Evolutionary conservation across 305 asterid genomes (phyloP).

Genomic region (Fraxinus sp.): DNA sequence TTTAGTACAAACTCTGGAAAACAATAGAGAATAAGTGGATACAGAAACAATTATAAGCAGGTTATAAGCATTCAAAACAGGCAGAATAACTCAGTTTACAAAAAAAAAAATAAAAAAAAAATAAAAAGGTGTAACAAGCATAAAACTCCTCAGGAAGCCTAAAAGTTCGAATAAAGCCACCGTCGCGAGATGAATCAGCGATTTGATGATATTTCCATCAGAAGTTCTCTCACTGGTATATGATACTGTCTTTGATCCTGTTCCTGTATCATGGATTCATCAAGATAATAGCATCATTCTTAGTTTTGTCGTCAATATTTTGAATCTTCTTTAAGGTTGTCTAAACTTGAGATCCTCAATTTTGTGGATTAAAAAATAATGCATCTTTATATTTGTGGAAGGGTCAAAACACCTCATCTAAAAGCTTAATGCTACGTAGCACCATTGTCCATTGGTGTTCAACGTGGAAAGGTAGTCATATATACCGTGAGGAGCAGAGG

Average conservation of each 20-base stretch:
- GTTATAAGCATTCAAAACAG: background rate
- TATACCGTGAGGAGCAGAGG: constrained; percentile 42
- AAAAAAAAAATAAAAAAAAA: background rate
- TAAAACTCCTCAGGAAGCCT: constrained; percentile 9
- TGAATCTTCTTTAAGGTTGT: background rate
- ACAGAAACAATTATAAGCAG: background rate
- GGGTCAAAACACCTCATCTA: background rate
- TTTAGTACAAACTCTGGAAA: background rate
- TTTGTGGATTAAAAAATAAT: background rate
- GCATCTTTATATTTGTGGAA: background rate
- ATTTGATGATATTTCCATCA: constrained; percentile 27
- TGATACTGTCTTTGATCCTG: constrained; percentile 46
- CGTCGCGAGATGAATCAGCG: constrained; percentile 24
- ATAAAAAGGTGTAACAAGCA: background rate
- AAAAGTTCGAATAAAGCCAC: constrained; percentile 22
- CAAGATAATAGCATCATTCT: background rate
- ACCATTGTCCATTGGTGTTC: background rate
- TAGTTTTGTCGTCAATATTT: background rate
- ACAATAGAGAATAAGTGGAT: background rate
- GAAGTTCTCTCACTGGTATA: constrained; percentile 30
- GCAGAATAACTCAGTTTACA: background rate
- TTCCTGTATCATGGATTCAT: constrained; percentile 12
- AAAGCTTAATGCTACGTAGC: background rate
- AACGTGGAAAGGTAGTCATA: background rate
- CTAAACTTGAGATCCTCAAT: background rate